Conservation (phyloP, 2,329 filamentous ascomycete genomes). For the Penicillium nordicum region DNA sequence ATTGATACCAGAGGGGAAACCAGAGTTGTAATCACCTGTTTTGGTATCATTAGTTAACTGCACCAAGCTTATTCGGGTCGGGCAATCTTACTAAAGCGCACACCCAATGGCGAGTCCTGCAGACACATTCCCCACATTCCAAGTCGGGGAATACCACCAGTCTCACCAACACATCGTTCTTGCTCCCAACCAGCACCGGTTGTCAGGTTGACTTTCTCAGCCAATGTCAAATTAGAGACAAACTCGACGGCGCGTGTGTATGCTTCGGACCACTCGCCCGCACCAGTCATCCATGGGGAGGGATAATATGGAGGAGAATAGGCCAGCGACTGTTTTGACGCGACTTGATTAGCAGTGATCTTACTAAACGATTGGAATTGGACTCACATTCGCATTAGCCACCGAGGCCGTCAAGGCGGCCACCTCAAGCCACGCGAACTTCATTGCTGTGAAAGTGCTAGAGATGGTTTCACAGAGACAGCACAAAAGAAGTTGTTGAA, state of each 20-base stretch:
- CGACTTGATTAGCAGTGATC: conserved; percentile 3
- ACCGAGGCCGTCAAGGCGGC: conserved; percentile 31
- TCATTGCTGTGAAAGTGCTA: conserved; percentile 27
- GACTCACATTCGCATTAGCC: conserved; percentile 32
- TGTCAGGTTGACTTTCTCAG: conserved; percentile 92
- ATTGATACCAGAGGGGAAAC: conserved; percentile 74
- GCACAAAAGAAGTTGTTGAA: background rate
- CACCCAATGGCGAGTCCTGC: conserved; percentile 79
- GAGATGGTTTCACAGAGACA: background rate
- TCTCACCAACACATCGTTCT: conserved; percentile 74
- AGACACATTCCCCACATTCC: conserved; percentile 73
- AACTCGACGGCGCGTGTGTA: conserved; percentile 73
- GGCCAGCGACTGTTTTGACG: conserved; percentile 27
- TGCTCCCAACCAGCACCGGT: conserved; percentile 78
- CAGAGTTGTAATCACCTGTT: conserved; percentile 71
- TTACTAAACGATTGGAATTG: background rate
- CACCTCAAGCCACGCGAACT: conserved; percentile 35
- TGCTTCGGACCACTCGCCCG: conserved; percentile 70
- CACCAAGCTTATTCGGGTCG: background rate
- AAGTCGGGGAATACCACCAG: conserved; percentile 46
- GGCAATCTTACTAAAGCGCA: conserved; percentile 58
- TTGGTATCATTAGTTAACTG: background rate
- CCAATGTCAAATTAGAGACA: conserved; percentile 75
- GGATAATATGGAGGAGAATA: conserved; percentile 70
- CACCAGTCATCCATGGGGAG: conserved; percentile 78